These are phyloP conservation scores for Fonsecaea pedrosoi DNA, from an alignment of 2,329 filamentous ascomycete species.

Conservation along the genomic window DNA sequence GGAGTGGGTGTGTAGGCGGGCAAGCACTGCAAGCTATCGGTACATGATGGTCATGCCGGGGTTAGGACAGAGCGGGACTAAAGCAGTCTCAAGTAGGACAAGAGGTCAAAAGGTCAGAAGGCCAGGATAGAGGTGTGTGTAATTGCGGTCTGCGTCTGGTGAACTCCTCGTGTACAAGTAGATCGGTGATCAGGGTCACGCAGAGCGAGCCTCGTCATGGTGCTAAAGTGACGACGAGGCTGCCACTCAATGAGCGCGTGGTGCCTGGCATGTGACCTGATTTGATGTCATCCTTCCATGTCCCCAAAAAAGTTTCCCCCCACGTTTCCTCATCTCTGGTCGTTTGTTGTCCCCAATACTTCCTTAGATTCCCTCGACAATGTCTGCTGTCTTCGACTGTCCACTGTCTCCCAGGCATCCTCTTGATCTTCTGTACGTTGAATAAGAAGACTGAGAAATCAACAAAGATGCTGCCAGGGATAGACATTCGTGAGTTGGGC, in stretches of 20 bases:
- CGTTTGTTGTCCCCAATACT: neutral
- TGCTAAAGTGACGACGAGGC: neutral
- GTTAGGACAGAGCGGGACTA: neutral
- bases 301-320: conserved; percentile 4
- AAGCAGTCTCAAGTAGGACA: neutral
- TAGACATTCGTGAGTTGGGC: conserved; percentile 62
- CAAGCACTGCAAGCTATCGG: neutral
- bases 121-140: neutral
- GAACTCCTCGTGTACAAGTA: neutral
- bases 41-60: neutral
- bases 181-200: neutral
- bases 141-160: neutral
- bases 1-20: neutral
- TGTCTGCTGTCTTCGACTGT: neutral
- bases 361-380: neutral
- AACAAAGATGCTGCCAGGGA: conserved; percentile 66
- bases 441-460: conserved; percentile 6
- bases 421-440: neutral
- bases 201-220: neutral
- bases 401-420: neutral
- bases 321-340: conserved; percentile 9
- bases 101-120: neutral
- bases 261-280: conserved; percentile 8
- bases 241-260: neutral
- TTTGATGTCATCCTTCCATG: conserved; percentile 10